Evolutionary conservation across 2,329 filamentous ascomycete genomes (phyloP).

Genomic region (Curvularia hawaiiensis): DNA sequence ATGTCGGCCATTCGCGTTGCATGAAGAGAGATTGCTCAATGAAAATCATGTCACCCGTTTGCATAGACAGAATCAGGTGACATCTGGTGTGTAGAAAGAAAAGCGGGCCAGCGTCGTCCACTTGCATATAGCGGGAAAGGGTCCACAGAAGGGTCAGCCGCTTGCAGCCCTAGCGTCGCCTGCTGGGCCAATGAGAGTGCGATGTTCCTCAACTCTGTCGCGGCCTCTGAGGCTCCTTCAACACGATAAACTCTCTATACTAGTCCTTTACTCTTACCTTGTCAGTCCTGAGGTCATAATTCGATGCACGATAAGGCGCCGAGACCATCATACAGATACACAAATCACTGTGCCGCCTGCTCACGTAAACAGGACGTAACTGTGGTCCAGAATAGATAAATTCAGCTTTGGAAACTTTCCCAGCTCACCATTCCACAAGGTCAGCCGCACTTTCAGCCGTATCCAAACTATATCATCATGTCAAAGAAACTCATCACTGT

Average conservation of each 20-base stretch:
- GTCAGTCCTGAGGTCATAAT: not conserved
- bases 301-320: not conserved
- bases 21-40: not conserved
- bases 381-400: not conserved
- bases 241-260: not conserved
- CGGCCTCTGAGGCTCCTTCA: not conserved
- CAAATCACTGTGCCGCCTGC: not conserved
- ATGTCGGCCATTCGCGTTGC: not conserved
- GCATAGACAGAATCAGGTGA: not conserved
- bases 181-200: not conserved
- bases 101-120: not conserved
- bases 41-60: not conserved
- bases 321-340: not conserved
- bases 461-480: not conserved
- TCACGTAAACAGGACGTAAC: not conserved
- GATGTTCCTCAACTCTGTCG: too few species aligned
- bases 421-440: not conserved
- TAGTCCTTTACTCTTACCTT: not conserved
- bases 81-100: not conserved
- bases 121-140: not conserved
- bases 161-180: not conserved
- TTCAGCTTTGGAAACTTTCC: not conserved
- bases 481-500: constrained; percentile 24
- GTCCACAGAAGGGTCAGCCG: not conserved
- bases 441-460: not conserved